phyloP scores from a whole-genome alignment of 192 early-diverging fungal species.

The Backusella parvicylindrica region DNA sequence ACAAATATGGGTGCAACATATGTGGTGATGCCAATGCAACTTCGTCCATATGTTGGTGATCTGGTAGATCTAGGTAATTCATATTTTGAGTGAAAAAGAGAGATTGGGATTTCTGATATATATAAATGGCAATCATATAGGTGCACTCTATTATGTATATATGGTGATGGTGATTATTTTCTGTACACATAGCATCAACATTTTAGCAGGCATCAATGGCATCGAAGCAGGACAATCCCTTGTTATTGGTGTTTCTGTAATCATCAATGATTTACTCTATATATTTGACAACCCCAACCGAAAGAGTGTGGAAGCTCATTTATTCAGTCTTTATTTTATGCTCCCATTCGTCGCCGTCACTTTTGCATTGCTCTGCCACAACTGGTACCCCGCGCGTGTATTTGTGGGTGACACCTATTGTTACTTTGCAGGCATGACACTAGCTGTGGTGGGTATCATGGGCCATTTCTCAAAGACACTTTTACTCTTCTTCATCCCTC shows the following conservation, averaged over 20 bases:
- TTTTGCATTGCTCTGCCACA: conserved; percentile 75
- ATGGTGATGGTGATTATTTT: conserved; percentile 88
- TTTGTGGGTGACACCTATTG: conserved; percentile 97
- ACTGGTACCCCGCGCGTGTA: conserved; percentile 88
- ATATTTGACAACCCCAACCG: conserved; percentile 49
- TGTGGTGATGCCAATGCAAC: conserved; percentile 81
- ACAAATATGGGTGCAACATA: conserved; percentile 85
- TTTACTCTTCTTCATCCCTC: conserved; percentile 91
- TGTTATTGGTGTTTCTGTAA: conserved; percentile 84
- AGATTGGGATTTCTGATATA: too few species aligned
- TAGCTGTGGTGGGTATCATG: conserved; percentile 95
- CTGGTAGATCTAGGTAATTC: conserved; percentile 73
- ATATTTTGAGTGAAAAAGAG: neutral
- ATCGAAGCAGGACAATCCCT: conserved; percentile 93
- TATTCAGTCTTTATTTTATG: conserved; percentile 88
- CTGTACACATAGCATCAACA: conserved; percentile 98
- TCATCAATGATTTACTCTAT: conserved; percentile 68
- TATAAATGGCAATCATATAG: conserved; percentile 36
- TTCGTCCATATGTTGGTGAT: conserved; percentile 69
- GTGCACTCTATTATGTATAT: conserved; percentile 88
- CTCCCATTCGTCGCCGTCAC: conserved; percentile 91
- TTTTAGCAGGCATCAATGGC: conserved; percentile 97
- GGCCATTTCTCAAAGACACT: conserved; percentile 93
- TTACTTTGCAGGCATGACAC: conserved; percentile 99
- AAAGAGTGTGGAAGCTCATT: conserved; percentile 74